Evolutionary conservation across 495 filamentous ascomycete genomes (phyloP), one percentile per base, ranked within the genome.

Genomic region (Aspergillus sparsus): DNA sequence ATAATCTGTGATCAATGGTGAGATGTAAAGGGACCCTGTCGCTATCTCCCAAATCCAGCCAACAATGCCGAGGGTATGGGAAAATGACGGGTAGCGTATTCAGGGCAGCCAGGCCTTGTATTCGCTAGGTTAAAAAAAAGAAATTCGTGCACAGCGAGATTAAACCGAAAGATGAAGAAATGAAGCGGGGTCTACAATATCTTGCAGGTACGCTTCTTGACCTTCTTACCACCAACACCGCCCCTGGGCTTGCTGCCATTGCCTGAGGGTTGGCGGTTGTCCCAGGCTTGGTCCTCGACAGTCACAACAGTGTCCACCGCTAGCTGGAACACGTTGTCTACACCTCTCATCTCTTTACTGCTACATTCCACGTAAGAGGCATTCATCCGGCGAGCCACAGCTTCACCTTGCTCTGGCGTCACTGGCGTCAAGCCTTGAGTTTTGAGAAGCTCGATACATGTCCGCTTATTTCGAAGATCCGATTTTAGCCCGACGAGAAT

Each of bases 291-390:
- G 54, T 80, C 73, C 51, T 82, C 74, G n/a, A 71, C 65, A 6
- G 68, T 66, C 27, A 98, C 89, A 12, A 92, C 92, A 49, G 88
- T 91, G 64, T 91, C 87, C 67, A 98, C 92, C 12, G 94, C 94
- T 44, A 83, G 77, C 64, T 92, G 85, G 72, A 98, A 98, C 65
- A 98, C 92, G 62, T 97, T 92, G 68, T 98, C 90, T 33, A 98
- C 93, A 52, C 94, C 94, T 37, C 77, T 84, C 89, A 94, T 93
- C 75, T 98, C 95, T 76, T 98, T 98, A 75, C 89, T 93, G 67
- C 91, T 96, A 83, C 94, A 98, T 77, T 98, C 94, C 79, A 96
- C 91, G 76, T 98, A 98, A 52, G 85, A 83, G 32, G 94, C 94
- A 51, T 88, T 88, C 94, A 98, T 98, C 71, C 90, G 90, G 63